phyloP scores from a whole-genome alignment of 1,284 basidiomycete genomes.

The Stereum hirsutum region DNA sequence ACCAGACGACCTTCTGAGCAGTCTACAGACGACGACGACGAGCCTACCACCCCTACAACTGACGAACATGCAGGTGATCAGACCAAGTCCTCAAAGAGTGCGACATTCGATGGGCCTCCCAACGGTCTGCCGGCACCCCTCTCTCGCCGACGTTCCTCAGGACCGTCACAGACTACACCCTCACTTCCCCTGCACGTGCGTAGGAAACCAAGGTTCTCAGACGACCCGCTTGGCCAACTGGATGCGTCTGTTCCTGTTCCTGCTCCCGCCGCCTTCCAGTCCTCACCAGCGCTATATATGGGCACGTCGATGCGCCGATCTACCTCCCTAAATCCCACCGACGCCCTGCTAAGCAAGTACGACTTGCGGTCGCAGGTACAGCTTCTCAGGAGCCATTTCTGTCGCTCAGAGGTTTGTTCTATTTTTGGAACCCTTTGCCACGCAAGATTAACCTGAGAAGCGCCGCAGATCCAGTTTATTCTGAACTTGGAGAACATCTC shows the following conservation, averaged over 20 bases:
- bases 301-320: conserved; percentile 35
- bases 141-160: conserved; percentile 36
- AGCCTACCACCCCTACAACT: conserved; percentile 22
- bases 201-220: conserved; percentile 48
- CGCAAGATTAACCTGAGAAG: conserved; percentile 10
- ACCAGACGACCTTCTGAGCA: conserved; percentile 10
- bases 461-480: conserved; percentile 70
- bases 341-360: conserved; percentile 56
- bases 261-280: conserved; percentile 45
- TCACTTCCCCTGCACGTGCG: conserved; percentile 54
- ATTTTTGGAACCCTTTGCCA: not conserved
- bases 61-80: conserved; percentile 4
- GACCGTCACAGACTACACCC: conserved; percentile 63
- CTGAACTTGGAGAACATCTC: conserved; percentile 89
- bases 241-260: conserved; percentile 31
- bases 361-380: conserved; percentile 58
- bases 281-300: conserved; percentile 54
- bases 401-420: conserved; percentile 71
- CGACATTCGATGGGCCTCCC: conserved; percentile 3
- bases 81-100: conserved; percentile 3
- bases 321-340: conserved; percentile 35
- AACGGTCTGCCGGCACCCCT: conserved; percentile 10
- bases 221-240: conserved; percentile 67
- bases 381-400: conserved; percentile 84
- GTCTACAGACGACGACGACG: conserved; percentile 26